Conservation (phyloP, 148 eudicot genomes). For the Diospyros kaki region DNA sequence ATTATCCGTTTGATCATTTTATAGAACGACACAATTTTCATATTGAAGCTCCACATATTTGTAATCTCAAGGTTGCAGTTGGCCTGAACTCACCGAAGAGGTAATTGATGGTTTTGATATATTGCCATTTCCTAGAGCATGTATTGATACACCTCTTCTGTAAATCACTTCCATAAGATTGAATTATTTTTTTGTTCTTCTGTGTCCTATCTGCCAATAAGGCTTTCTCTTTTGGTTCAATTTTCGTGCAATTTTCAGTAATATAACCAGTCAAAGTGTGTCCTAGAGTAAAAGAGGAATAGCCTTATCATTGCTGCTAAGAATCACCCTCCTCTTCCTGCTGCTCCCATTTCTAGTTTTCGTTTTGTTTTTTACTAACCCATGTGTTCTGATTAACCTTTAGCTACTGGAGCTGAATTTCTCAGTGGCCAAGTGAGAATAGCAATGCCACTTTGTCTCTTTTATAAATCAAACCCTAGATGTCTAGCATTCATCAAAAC, state of each 20-base stretch:
- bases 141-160: not conserved
- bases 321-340: too few species aligned
- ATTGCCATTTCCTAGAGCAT: not conserved
- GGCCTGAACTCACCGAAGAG: not conserved
- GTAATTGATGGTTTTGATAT: not conserved
- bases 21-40: slow-evolving; percentile 22
- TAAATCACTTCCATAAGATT: not conserved
- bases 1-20: slow-evolving; percentile 79
- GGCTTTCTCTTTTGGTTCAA: not conserved
- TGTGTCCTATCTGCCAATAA: not conserved
- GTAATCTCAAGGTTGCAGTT: not conserved
- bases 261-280: too few species aligned
- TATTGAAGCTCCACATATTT: not conserved
- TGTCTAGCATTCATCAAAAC: too few species aligned
- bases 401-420: too few species aligned
- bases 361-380: too few species aligned
- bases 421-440: too few species aligned
- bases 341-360: too few species aligned
- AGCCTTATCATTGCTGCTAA: too few species aligned
- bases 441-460: too few species aligned
- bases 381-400: too few species aligned
- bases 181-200: not conserved
- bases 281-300: too few species aligned
- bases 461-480: too few species aligned
- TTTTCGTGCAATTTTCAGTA: not conserved